Evolutionary conservation across 495 filamentous ascomycete species (phyloP).

Genomic region (Aeminium ludgeri): DNA sequence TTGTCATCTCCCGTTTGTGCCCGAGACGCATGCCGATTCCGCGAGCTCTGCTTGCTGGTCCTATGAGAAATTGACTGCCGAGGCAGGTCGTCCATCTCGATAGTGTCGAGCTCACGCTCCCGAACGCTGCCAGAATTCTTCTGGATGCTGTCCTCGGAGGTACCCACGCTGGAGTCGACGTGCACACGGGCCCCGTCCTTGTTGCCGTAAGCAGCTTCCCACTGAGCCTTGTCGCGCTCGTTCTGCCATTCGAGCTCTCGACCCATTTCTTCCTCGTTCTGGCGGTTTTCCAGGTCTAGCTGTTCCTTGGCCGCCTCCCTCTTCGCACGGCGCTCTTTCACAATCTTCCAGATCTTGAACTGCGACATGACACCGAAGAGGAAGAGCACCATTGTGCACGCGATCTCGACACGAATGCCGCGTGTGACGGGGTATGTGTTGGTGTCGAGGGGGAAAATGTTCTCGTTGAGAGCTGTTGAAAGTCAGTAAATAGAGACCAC

Average conservation of each 20-base stretch:
- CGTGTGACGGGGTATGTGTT: slow-evolving; percentile 73
- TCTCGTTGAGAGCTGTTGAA: slow-evolving; percentile 47
- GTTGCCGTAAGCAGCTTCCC: slow-evolving; percentile 68
- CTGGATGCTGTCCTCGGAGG: slow-evolving; percentile 34
- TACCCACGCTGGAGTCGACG: slow-evolving; percentile 36
- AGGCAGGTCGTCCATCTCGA: slow-evolving; percentile 15
- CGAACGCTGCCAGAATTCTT: slow-evolving; percentile 28
- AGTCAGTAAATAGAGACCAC: slow-evolving; percentile 8
- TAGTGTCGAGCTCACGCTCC: slow-evolving; percentile 16
- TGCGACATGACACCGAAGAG: slow-evolving; percentile 68
- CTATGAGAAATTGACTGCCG: neutral
- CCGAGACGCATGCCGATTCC: neutral
- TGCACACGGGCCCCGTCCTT: slow-evolving; percentile 17
- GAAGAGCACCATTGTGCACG: slow-evolving; percentile 55
- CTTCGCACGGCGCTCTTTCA: slow-evolving; percentile 51
- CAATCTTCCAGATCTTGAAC: slow-evolving; percentile 72
- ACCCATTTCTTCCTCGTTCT: slow-evolving; percentile 53
- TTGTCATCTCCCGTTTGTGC: neutral
- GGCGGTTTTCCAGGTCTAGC: slow-evolving; percentile 41
- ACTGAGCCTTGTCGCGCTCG: slow-evolving; percentile 48
- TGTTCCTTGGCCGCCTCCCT: slow-evolving; percentile 40
- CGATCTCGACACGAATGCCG: slow-evolving; percentile 73
- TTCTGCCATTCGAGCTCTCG: slow-evolving; percentile 51
- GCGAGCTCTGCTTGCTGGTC: slow-evolving; percentile 1
- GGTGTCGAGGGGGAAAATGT: slow-evolving; percentile 60